Conservation (phyloP, 2,329 filamentous ascomycete species). For the Aureobasidium sp. region DNA sequence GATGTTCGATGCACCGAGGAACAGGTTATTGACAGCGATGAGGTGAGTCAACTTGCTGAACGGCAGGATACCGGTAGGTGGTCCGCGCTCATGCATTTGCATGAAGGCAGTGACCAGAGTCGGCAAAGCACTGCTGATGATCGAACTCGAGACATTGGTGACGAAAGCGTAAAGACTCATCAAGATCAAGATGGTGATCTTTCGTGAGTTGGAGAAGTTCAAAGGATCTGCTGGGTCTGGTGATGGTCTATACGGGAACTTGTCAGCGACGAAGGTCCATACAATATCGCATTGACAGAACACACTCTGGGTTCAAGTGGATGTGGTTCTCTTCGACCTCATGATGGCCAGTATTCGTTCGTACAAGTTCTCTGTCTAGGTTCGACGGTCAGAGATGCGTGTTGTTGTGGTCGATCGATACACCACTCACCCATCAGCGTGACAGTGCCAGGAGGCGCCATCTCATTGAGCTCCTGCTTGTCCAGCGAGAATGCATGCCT, state of each 20-base stretch:
- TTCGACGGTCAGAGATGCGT: not conserved
- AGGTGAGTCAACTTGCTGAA: slow-evolving; percentile 32
- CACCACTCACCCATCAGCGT: slow-evolving; percentile 32
- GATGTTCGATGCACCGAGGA: slow-evolving; percentile 34
- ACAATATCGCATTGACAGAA: not conserved
- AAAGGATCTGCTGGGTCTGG: slow-evolving; percentile 35
- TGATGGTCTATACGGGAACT: slow-evolving; percentile 27
- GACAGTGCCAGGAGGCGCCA: slow-evolving; percentile 35
- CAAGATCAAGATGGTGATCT: slow-evolving; percentile 29
- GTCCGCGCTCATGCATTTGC: slow-evolving; percentile 14
- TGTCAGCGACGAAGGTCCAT: not conserved
- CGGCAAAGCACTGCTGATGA: slow-evolving; percentile 32
- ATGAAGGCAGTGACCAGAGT: slow-evolving; percentile 29
- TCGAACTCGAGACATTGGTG: slow-evolving; percentile 33
- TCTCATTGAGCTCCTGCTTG: slow-evolving; percentile 33
- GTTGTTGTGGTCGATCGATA: not conserved
- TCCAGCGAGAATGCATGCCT: slow-evolving; percentile 33
- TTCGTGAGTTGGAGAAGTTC: slow-evolving; percentile 34
- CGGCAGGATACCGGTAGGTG: slow-evolving; percentile 18
- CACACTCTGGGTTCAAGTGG: slow-evolving; percentile 27
- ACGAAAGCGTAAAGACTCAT: slow-evolving; percentile 35
- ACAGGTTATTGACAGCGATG: slow-evolving; percentile 33
- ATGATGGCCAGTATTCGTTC: slow-evolving; percentile 25
- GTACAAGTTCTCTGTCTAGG: slow-evolving; percentile 25
- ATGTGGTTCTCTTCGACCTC: slow-evolving; percentile 31